These are phyloP conservation scores for Phaseolus lunatus DNA, from an alignment of 306 rosid genomes.

Conservation along the genomic window DNA sequence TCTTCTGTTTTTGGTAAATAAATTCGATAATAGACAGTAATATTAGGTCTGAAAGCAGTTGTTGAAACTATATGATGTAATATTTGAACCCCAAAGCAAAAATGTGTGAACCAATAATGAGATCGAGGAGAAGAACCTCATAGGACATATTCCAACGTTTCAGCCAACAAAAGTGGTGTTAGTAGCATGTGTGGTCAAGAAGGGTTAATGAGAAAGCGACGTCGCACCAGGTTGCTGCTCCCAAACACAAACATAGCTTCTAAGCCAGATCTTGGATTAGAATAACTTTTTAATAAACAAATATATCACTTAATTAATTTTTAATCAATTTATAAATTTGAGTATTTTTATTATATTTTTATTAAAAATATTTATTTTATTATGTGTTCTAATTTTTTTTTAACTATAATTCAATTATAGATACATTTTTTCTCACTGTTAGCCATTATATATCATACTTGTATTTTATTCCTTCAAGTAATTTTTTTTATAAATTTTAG, in stretches of 20 bases:
- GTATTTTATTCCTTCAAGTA: too few species aligned
- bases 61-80: not conserved
- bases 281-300: too few species aligned
- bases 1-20: constrained; percentile 5
- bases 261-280: constrained; percentile 22
- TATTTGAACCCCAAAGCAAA: not conserved
- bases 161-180: not conserved
- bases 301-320: too few species aligned
- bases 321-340: too few species aligned
- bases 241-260: constrained; percentile 8
- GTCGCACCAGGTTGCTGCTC: not conserved
- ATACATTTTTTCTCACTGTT: too few species aligned
- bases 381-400: too few species aligned
- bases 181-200: not conserved
- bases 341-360: too few species aligned
- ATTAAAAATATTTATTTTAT: too few species aligned
- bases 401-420: too few species aligned
- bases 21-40: not conserved
- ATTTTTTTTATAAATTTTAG: too few species aligned
- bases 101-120: not conserved
- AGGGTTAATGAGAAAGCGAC: constrained; percentile 32
- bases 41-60: constrained; percentile 8
- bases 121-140: not conserved
- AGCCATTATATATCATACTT: too few species aligned
- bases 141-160: constrained; percentile 4